Base-by-base conservation (phyloP, 345 rosid genomes). In the Murraya koenigii region DNA sequence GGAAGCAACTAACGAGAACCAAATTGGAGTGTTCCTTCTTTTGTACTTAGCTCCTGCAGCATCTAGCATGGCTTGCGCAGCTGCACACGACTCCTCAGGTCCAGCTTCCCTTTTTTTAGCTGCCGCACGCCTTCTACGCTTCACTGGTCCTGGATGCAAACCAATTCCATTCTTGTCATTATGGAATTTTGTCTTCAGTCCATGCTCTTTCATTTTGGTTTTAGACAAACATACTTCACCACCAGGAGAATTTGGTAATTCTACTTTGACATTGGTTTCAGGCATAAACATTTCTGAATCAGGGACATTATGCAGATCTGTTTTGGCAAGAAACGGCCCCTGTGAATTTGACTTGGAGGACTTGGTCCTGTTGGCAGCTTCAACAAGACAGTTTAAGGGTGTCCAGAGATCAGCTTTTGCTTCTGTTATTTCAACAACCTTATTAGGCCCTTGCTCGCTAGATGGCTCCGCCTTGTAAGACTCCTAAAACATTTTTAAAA, bases 311-410 rank as follows among this genome's bases (percentile, higher is more conserved):
- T 63, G 64, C 13, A 64, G 47, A 60, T 87, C 89, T 63, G 80
- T 52, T 60, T 84, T 88, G 44, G 81, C 64, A 78, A 78, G 73
- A 52, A 87, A 78, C 1, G 47, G 62, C 72, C 85, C 88, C 59
- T 83, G 93, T 61, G 84, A 84, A 84, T 81, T 85, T 61, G 73
- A 72, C 82, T 84, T 85, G 28, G 90, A 86, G 38, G 90, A 86
- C 82, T 90, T 90, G 79, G 92, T 88, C 78, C 90, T 87, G 82
- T 92, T 92, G 56, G 92, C 91, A 70, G 92, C 97, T 84, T 92
- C 97, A 80, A 90, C 91, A 66, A 90, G 92, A 86, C 91, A 86
- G 82, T 87, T 89, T 69, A 92, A 89, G 5, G 97, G 89, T 32
- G 90, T 92, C 94, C 94, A 90, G 23, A 84, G 78, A 82, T 92